phyloP scores from a whole-genome alignment of 139 green algal species.

The Micromonas pusilla region DNA sequence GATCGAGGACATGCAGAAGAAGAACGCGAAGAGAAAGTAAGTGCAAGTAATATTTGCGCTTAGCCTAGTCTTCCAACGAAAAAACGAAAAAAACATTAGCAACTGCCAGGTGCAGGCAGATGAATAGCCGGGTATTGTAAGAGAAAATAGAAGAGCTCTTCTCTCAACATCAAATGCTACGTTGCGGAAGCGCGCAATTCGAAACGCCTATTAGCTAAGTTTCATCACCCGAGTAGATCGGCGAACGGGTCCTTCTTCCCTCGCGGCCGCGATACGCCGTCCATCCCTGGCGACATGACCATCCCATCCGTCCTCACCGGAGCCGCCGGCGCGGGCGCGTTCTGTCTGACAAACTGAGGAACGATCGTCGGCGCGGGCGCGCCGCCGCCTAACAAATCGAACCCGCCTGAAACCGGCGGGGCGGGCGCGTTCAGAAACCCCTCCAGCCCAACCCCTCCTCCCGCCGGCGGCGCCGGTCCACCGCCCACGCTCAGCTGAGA shows the following conservation, averaged over 20 bases:
- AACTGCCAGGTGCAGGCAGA: too few relatives aligned
- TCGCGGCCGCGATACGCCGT: neutral
- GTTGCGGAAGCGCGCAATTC: neutral
- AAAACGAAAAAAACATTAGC: neutral
- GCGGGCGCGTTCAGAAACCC: neutral
- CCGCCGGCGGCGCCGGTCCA: too few relatives aligned
- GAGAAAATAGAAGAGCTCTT: too few relatives aligned
- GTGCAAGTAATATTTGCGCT: neutral
- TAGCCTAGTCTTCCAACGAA: neutral
- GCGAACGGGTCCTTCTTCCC: slow-evolving; percentile 22
- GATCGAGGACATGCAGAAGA: slow-evolving; percentile 47
- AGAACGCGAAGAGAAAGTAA: slow-evolving; percentile 29
- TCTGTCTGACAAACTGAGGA: neutral
- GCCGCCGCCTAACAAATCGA: neutral
- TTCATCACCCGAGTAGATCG: slow-evolving; percentile 13
- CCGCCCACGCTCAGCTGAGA: too few relatives aligned
- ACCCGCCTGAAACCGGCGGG: neutral
- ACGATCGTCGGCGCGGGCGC: neutral
- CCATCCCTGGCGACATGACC: too few relatives aligned
- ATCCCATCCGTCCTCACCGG: too few relatives aligned
- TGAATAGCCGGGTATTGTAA: too few relatives aligned
- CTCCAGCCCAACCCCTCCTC: too few relatives aligned
- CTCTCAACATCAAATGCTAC: neutral
- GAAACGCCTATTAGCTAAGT: neutral
- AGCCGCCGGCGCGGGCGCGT: too few relatives aligned